Evolutionary conservation across 2,329 filamentous ascomycete species (phyloP).

Genomic region (Didymella sp.): DNA sequence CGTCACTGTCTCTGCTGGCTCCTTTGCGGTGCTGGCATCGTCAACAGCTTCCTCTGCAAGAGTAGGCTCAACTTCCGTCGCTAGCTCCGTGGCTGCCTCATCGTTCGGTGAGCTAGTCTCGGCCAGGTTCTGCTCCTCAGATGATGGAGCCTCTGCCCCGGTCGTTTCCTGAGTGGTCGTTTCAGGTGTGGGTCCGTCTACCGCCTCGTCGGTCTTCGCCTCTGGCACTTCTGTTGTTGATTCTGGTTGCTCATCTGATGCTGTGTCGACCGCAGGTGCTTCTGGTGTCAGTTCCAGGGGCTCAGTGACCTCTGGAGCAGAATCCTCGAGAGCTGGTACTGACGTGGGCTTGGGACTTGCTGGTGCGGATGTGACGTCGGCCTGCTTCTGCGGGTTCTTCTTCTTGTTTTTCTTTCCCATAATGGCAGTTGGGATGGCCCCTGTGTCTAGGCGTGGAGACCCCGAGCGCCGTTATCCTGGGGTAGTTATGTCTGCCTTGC

Average conservation of each 20-base stretch:
- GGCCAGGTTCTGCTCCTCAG: slow-evolving; percentile 14
- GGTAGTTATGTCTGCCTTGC: slow-evolving; percentile 35
- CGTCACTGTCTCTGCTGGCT: slow-evolving; percentile 2
- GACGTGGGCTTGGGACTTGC: slow-evolving; percentile 31
- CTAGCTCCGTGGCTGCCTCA: slow-evolving; percentile 12
- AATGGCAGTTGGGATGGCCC: slow-evolving; percentile 27
- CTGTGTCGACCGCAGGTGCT: slow-evolving; percentile 26
- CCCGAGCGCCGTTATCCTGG: slow-evolving; percentile 19
- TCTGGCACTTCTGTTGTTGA: slow-evolving; percentile 29
- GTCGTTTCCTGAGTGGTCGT: slow-evolving; percentile 18
- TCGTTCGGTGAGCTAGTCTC: slow-evolving; percentile 14
- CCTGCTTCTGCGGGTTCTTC: slow-evolving; percentile 39
- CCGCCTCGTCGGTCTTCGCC: slow-evolving; percentile 26
- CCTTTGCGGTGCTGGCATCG: not conserved
- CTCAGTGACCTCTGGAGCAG: slow-evolving; percentile 26
- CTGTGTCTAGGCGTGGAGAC: slow-evolving; percentile 31
- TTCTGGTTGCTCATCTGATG: slow-evolving; percentile 24
- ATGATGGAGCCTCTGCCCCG: slow-evolving; percentile 10
- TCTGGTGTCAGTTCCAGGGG: slow-evolving; percentile 27
- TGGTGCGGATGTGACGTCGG: slow-evolving; percentile 38
- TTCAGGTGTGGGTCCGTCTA: slow-evolving; percentile 30
- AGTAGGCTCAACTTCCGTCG: not conserved
- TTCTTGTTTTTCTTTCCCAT: slow-evolving; percentile 47
- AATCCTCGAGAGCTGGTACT: slow-evolving; percentile 30
- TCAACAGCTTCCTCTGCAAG: not conserved